phyloP scores from a whole-genome alignment of 2,329 filamentous ascomycete genomes.

The Trichoderma pleuroti region DNA sequence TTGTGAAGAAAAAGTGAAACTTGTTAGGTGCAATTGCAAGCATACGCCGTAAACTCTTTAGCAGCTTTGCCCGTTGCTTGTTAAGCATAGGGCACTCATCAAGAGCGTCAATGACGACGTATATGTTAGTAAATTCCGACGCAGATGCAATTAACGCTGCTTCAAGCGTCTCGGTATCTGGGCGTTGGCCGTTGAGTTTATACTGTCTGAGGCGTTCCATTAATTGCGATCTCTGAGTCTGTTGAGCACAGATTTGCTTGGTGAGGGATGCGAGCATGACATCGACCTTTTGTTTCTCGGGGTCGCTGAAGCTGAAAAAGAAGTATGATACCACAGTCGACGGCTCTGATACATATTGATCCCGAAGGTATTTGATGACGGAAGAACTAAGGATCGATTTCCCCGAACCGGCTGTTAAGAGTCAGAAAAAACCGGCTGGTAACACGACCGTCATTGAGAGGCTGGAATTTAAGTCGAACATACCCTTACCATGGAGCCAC shows the following conservation, averaged over 20 bases:
- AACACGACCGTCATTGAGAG: background rate
- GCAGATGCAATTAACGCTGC: background rate
- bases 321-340: background rate
- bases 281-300: background rate
- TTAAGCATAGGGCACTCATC: background rate
- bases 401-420: background rate
- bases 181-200: background rate
- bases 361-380: background rate
- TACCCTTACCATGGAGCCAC: background rate
- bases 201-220: background rate
- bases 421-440: fast-evolving
- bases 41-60: background rate
- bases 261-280: background rate
- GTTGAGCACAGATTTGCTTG: background rate
- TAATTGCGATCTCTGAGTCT: background rate
- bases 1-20: background rate
- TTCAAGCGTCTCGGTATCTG: background rate
- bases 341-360: background rate
- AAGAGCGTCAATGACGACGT: background rate
- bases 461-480: fast-evolving
- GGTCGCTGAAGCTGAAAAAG: background rate
- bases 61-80: background rate
- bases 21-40: background rate
- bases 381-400: background rate
- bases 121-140: background rate